These are phyloP conservation scores for Luffa aegyptiaca DNA, from an alignment of 306 rosid genomes.

Conservation along the genomic window DNA sequence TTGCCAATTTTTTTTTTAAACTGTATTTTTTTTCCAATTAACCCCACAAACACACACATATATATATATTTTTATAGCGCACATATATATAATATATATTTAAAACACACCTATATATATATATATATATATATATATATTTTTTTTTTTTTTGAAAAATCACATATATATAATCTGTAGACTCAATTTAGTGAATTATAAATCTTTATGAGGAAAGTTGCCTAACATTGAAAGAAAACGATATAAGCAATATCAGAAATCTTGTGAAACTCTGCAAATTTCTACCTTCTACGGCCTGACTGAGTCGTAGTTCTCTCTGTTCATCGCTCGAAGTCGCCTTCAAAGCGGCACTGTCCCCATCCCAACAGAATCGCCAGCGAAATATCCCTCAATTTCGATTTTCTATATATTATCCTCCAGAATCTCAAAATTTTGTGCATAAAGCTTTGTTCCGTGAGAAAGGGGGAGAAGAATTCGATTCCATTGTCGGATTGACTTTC, in stretches of 20 bases:
- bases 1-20: too few relatives aligned
- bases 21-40: too few relatives aligned
- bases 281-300: background rate
- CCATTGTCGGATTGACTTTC: background rate
- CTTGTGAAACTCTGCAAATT: background rate
- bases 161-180: too few relatives aligned
- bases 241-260: background rate
- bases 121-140: too few relatives aligned
- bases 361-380: background rate
- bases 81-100: too few relatives aligned
- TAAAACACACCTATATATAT: too few relatives aligned
- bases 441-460: background rate
- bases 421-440: background rate
- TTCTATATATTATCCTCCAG: background rate
- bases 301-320: background rate
- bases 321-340: background rate
- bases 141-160: too few relatives aligned
- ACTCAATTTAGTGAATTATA: background rate
- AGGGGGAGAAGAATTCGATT: conserved; percentile 3
- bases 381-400: background rate
- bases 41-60: too few relatives aligned
- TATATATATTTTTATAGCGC: too few relatives aligned
- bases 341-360: background rate
- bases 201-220: background rate
- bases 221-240: background rate